Evolutionary conservation across 306 rosid genomes (phyloP), one percentile per base, ranked within the genome.

Genomic region (Urtica urens): DNA sequence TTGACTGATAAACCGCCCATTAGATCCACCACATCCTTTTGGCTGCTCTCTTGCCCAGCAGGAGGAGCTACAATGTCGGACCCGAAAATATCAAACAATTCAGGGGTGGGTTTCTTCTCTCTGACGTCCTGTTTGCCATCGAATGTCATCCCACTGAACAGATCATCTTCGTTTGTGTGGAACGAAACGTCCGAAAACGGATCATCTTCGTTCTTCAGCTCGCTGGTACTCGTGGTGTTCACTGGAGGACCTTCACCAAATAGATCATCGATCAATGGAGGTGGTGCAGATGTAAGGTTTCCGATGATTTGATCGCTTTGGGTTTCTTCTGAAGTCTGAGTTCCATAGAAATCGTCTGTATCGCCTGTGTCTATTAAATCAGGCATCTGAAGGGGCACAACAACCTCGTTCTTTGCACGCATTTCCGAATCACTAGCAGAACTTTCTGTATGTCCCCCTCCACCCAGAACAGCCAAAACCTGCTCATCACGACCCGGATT

Each of bases 161-260:
- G 69, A 69, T 82, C 96, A 69, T 73, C 81, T 38, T 75, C 94
- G 34, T 51, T 58, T 42, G 79, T 40, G 56, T 79, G 96, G 59
- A 92, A 92, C 5, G 80, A 75, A n/a, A 92, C 96, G 78, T 82
- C 99, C 12, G 87, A 86, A 34, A 92, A 92, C 47, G 96, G 99
- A 18, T 81, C 99, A 18, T 82, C 95, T 5, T 77, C 86, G 45
- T 57, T 79, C 59, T 72, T 77, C 15, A 33, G 67, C 51, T 77
- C 86, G 38, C 56, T 64, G 44, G 68, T 55, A 66, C 72, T 59
- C 40, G 43, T 57, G 30, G 46, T 60, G 46, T 76, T 66, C 54
- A 53, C 63, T 17, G 67, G 38, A 71, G 68, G 39, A 71, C 65
- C 68, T 65, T 69, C 96, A 44, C 96, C 96, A 71, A 92, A 79